phyloP scores from a whole-genome alignment of 2,329 filamentous ascomycete species.

The Orbilia blumenaviensis region DNA sequence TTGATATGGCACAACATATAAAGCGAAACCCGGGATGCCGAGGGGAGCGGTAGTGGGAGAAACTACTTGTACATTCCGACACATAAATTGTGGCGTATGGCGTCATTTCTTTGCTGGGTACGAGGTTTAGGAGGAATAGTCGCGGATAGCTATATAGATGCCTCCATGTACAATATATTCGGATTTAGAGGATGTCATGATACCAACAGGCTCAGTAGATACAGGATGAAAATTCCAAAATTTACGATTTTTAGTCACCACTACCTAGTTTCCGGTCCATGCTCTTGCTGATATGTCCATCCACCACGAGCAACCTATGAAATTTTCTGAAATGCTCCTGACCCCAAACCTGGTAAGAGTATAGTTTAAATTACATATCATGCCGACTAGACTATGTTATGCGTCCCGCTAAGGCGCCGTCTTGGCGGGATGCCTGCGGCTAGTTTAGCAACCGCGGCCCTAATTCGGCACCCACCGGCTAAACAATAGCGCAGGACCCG shows the following conservation, averaged over 20 bases:
- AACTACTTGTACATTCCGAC: constrained; percentile 7
- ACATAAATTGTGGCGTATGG: constrained; percentile 43
- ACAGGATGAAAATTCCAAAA: not conserved
- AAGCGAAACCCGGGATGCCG: constrained; percentile 27
- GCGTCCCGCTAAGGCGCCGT: no score
- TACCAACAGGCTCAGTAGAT: not conserved
- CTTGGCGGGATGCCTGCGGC: no score
- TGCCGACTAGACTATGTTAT: no score
- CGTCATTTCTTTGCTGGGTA: constrained; percentile 26
- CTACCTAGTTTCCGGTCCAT: no score
- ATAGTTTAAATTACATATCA: no score
- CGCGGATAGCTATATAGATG: constrained; percentile 26
- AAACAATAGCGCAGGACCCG: no score
- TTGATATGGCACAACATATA: constrained; percentile 84
- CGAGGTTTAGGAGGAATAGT: not conserved
- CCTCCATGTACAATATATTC: constrained; percentile 41
- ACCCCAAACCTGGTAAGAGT: no score
- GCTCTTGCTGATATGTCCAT: no score
- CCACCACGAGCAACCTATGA: no score
- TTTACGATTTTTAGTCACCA: not conserved
- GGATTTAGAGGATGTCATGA: constrained; percentile 23
- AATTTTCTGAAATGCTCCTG: no score
- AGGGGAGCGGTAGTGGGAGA: not conserved
- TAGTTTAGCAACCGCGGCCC: no score
- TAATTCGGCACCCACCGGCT: no score